These are phyloP conservation scores for Emergomyces orientalis DNA, from an alignment of 2,329 filamentous ascomycete genomes.

Conservation along the genomic window DNA sequence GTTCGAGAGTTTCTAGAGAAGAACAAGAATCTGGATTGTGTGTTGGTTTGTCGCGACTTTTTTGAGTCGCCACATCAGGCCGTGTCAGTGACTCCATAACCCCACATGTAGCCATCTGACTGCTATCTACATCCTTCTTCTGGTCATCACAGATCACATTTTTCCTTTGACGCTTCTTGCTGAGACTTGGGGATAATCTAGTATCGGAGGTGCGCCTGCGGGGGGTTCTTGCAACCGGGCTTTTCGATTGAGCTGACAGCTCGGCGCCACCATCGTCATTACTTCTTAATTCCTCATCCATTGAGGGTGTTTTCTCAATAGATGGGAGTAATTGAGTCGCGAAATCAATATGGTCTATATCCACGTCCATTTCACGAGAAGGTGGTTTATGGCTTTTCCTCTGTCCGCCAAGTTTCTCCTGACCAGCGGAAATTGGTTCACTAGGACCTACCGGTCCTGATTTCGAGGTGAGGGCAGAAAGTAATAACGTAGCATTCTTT, in stretches of 20 bases:
- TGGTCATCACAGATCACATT: background rate
- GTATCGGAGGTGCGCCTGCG: background rate
- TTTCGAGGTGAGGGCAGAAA: constrained; percentile 2
- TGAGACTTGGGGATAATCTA: background rate
- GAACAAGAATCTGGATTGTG: too few species aligned
- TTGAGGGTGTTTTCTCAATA: background rate
- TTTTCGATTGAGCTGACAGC: background rate
- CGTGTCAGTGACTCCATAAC: background rate
- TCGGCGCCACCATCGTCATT: background rate
- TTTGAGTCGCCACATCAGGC: background rate
- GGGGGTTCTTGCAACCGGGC: background rate
- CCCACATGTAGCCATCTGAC: background rate
- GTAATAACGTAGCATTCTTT: background rate
- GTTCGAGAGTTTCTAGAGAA: background rate
- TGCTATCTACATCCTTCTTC: background rate
- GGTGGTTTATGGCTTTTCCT: background rate
- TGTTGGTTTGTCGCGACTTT: background rate
- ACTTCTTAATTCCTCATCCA: background rate
- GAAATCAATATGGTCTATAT: background rate
- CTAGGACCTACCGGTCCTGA: background rate
- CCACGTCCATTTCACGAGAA: background rate
- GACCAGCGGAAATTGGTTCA: background rate
- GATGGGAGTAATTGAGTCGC: background rate
- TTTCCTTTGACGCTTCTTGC: background rate
- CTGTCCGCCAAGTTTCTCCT: too few species aligned